A percentile compares a stretch with the other conserved stretches of the same genome.
phyloP scores from a whole-genome alignment of 805 yeast genomes.

The Torulaspora indica region DNA sequence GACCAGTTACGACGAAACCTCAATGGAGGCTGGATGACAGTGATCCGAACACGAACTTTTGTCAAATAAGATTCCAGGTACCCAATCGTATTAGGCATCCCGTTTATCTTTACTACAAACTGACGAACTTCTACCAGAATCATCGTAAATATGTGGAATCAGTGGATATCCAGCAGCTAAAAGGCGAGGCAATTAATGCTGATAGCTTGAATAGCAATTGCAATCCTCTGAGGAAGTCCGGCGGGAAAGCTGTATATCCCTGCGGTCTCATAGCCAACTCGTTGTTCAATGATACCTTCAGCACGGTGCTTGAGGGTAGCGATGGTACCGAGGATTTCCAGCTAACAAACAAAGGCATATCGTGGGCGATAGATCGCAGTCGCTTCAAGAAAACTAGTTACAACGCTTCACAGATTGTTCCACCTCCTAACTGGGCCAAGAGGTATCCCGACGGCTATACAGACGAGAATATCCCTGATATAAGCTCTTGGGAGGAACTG shows the following conservation, averaged over 20 bases:
- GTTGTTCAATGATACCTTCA: constrained; percentile 69
- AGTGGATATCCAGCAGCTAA: constrained; percentile 72
- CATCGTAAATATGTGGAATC: constrained; percentile 91
- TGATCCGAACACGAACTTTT: constrained; percentile 42
- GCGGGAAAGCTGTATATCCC: constrained; percentile 53
- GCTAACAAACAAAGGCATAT: constrained; percentile 53
- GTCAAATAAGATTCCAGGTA: constrained; percentile 66
- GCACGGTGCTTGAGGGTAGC: constrained; percentile 41
- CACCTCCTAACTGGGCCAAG: constrained; percentile 81
- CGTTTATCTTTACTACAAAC: constrained; percentile 70
- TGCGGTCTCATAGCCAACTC: constrained; percentile 84
- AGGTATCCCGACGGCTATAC: constrained; percentile 71
- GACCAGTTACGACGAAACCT: constrained; percentile 39
- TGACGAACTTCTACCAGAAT: constrained; percentile 90
- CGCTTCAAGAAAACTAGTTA: constrained; percentile 63
- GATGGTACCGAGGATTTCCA: constrained; percentile 36
- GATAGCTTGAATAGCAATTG: constrained; percentile 45
- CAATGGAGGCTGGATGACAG: constrained; percentile 54
- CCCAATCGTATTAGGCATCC: constrained; percentile 70
- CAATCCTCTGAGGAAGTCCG: constrained; percentile 35
- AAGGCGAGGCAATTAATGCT: constrained; percentile 62
- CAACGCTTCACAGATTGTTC: constrained; percentile 55
- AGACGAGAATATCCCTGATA: constrained; percentile 61
- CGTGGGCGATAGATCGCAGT: constrained; percentile 67
- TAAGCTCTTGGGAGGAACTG: constrained; percentile 60